Conservation (phyloP, 352 stramenopile species). For the Phytophthora quininea region DNA sequence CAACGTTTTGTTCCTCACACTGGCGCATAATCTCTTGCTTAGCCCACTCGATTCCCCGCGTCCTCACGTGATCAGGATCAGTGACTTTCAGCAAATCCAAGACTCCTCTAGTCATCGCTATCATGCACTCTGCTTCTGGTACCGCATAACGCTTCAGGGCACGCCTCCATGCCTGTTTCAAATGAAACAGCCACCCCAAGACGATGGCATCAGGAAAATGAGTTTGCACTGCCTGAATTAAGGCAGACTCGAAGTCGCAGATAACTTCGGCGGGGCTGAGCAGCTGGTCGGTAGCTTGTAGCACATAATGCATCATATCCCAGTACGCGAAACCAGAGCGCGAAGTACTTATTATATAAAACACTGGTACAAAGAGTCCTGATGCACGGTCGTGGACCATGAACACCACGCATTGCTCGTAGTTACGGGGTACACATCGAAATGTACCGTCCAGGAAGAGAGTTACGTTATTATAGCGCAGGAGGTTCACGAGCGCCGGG, state of each 20-base stretch:
- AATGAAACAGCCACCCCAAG: too few species aligned
- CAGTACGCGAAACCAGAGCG: too few species aligned
- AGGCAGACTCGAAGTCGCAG: constrained; percentile 3
- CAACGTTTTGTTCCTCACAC: not conserved
- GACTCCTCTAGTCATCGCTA: constrained; percentile 6
- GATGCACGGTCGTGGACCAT: too few species aligned
- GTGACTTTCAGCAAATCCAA: constrained; percentile 11
- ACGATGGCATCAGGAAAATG: constrained; percentile 4
- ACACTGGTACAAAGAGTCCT: constrained; percentile 21
- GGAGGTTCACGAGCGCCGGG: constrained; percentile 19
- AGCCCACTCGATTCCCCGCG: constrained; percentile 7
- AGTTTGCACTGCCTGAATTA: constrained; percentile 3
- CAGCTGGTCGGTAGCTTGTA: constrained; percentile 6
- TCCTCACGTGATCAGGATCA: not conserved
- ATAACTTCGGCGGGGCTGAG: constrained; percentile 1
- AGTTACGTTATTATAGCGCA: constrained; percentile 21
- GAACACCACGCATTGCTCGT: too few species aligned
- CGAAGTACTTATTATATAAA: constrained; percentile 24
- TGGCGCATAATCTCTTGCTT: constrained; percentile 4
- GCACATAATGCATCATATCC: constrained; percentile 20
- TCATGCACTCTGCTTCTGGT: too few species aligned
- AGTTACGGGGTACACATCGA: too few species aligned
- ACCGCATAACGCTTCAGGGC: too few species aligned
- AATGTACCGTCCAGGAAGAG: constrained; percentile 33
- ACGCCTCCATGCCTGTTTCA: too few species aligned